phyloP scores from a whole-genome alignment of 2,329 filamentous ascomycete genomes.

The Pseudogymnoascus sp. region DNA sequence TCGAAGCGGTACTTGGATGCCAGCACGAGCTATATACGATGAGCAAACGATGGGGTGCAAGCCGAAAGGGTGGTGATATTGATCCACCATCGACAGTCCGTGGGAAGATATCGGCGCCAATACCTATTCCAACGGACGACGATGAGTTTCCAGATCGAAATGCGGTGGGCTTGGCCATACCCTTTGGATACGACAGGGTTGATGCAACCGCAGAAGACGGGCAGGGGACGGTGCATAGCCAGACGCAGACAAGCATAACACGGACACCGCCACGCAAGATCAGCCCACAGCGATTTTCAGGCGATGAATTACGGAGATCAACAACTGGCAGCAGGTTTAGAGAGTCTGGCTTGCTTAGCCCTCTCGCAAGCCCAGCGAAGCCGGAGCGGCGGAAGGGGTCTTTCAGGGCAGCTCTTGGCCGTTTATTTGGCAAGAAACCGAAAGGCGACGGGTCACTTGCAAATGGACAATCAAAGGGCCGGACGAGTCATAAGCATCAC shows the following conservation, averaged over 20 bases:
- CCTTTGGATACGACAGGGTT: slow-evolving; percentile 21
- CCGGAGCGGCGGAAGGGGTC: slow-evolving; percentile 51
- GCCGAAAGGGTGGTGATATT: slow-evolving; percentile 19
- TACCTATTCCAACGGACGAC: slow-evolving; percentile 46
- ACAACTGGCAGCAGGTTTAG: neutral
- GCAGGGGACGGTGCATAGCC: neutral
- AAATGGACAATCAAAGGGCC: slow-evolving; percentile 12
- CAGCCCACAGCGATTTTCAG: neutral
- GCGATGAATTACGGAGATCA: neutral
- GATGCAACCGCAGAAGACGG: neutral
- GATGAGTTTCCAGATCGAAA: slow-evolving; percentile 47
- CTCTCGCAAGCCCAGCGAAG: slow-evolving; percentile 25
- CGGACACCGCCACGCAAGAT: neutral
- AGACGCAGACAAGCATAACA: neutral
- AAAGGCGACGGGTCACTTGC: slow-evolving; percentile 30
- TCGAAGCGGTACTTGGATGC: neutral
- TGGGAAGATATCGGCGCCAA: slow-evolving; percentile 53
- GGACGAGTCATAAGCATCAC: slow-evolving; percentile 31
- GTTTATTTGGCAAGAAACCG: slow-evolving; percentile 51
- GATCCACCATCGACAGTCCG: slow-evolving; percentile 38
- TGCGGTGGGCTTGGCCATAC: slow-evolving; percentile 31
- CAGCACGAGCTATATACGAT: slow-evolving; percentile 15
- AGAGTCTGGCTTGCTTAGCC: neutral
- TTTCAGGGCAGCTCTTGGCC: slow-evolving; percentile 46
- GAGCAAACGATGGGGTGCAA: slow-evolving; percentile 23